phyloP scores from a whole-genome alignment of 2,329 filamentous ascomycete species.

The Scedosporium dehoogii region DNA sequence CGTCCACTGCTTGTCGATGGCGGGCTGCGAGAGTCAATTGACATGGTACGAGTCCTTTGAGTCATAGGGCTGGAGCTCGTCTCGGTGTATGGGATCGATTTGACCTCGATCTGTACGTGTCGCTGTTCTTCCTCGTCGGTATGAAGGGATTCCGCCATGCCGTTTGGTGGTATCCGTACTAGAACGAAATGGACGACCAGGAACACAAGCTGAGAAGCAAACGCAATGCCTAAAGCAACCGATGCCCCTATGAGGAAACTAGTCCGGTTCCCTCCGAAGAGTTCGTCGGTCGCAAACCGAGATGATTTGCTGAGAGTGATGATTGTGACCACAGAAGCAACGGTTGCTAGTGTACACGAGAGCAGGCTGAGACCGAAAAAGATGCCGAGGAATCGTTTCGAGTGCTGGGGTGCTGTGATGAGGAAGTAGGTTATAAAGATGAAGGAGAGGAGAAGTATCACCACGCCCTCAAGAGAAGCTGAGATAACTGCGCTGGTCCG shows the following conservation, averaged over 20 bases:
- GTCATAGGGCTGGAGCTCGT: conserved; percentile 21
- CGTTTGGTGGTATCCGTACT: conserved; percentile 20
- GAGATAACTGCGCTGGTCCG: conserved; percentile 27
- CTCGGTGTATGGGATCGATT: conserved; percentile 41
- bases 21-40: conserved; percentile 28
- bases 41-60: conserved; percentile 16
- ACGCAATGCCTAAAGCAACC: conserved; percentile 33
- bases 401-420: conserved; percentile 10
- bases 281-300: conserved; percentile 16
- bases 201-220: conserved; percentile 38
- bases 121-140: conserved; percentile 22
- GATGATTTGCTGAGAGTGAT: conserved; percentile 27
- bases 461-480: conserved; percentile 24
- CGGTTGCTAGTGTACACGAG: conserved; percentile 32
- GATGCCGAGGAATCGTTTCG: conserved; percentile 18
- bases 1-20: conserved; percentile 34
- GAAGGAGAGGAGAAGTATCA: conserved; percentile 23
- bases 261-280: conserved; percentile 21
- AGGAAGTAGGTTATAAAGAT: conserved; percentile 22
- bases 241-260: conserved; percentile 34
- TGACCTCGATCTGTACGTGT: conserved; percentile 28
- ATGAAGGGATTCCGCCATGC: conserved; percentile 18
- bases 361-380: conserved; percentile 29
- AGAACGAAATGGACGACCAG: conserved; percentile 33
- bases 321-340: conserved; percentile 33